Evolutionary conservation across 495 filamentous ascomycete species (phyloP).

Genomic region (Neurospora sp.): DNA sequence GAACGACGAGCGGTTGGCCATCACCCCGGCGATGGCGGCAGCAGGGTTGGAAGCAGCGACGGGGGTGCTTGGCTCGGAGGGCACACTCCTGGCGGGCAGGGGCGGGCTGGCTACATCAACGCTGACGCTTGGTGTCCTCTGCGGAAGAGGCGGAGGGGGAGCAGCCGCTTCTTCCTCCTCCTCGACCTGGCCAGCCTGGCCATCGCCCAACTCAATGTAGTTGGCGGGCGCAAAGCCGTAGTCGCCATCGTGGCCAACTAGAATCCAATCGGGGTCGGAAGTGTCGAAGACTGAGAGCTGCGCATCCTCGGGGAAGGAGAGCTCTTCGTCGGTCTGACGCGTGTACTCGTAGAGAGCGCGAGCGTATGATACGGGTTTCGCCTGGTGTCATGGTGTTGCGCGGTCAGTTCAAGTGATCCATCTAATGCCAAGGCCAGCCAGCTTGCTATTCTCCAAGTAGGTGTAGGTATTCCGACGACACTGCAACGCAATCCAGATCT

Average conservation of each 20-base stretch:
- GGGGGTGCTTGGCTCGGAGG: slow-evolving; percentile 20
- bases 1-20: slow-evolving; percentile 39
- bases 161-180: slow-evolving; percentile 16
- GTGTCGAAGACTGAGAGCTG: slow-evolving; percentile 76
- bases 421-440: not conserved
- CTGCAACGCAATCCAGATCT: no score
- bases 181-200: slow-evolving; percentile 9
- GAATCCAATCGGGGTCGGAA: slow-evolving; percentile 91
- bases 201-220: slow-evolving; percentile 66
- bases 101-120: slow-evolving; percentile 23
- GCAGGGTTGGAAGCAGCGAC: slow-evolving; percentile 50
- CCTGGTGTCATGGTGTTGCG: slow-evolving; percentile 35
- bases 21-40: slow-evolving; percentile 60
- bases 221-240: slow-evolving; percentile 96
- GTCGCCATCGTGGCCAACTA: slow-evolving; percentile 75
- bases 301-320: slow-evolving; percentile 90
- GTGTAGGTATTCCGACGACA: not conserved
- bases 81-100: slow-evolving; percentile 24
- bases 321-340: slow-evolving; percentile 92
- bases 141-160: slow-evolving; percentile 22
- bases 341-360: slow-evolving; percentile 94
- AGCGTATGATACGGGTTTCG: slow-evolving; percentile 59
- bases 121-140: slow-evolving; percentile 10
- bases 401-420: slow-evolving; percentile 14
- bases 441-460: slow-evolving; percentile 6